Percentiles rank a stretch among this genome's conserved stretches.
Evolutionary conservation across 2,329 filamentous ascomycete species (phyloP).

Genomic region (Coniochaeta prunicola): DNA sequence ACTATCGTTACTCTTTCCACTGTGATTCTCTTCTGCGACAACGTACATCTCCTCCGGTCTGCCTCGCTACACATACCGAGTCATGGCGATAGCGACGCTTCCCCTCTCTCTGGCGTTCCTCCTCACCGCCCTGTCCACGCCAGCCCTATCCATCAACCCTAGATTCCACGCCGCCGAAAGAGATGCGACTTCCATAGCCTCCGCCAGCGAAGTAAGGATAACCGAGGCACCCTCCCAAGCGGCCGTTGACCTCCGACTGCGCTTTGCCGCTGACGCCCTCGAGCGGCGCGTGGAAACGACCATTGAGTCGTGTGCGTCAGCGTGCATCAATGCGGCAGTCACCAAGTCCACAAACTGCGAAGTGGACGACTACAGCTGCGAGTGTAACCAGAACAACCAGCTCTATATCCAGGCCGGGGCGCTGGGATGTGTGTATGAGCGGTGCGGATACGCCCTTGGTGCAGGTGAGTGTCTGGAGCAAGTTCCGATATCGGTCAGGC

Average conservation of each 20-base stretch:
- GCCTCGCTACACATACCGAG: neutral
- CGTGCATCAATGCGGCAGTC: constrained; percentile 7
- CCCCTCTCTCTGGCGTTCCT: neutral
- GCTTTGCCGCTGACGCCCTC: neutral
- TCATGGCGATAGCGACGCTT: neutral
- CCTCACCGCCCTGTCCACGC: neutral
- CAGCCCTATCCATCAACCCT: neutral
- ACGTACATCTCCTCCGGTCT: neutral
- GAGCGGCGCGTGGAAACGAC: neutral
- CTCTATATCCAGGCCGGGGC: constrained; percentile 3
- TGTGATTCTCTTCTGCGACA: neutral
- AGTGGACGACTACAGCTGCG: constrained; percentile 6
- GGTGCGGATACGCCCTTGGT: constrained; percentile 6
- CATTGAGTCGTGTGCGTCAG: constrained; percentile 5
- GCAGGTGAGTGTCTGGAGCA: constrained; percentile 2
- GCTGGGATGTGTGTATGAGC: constrained; percentile 1
- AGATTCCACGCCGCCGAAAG: neutral
- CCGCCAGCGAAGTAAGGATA: neutral
- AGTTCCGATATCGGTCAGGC: neutral
- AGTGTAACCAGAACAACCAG: constrained; percentile 5
- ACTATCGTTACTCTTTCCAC: neutral
- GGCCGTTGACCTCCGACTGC: neutral
- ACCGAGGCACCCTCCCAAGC: neutral
- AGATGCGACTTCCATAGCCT: neutral
- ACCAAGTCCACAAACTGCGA: constrained; percentile 8